These are phyloP conservation scores for Vigna mungo DNA, from an alignment of 306 rosid genomes.

Conservation along the genomic window DNA sequence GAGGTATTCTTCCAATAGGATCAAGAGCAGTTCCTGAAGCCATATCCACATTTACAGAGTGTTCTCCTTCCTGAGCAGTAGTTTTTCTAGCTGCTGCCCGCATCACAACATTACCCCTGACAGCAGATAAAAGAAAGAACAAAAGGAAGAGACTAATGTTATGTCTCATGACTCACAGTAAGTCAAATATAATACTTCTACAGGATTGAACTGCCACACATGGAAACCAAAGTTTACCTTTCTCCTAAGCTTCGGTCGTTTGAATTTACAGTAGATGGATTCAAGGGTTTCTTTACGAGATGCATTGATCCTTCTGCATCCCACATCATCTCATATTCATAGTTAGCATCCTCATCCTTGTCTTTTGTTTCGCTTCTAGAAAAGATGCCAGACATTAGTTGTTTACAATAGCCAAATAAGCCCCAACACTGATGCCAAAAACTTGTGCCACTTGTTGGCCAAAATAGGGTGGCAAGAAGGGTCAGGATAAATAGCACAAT, in stretches of 20 bases:
- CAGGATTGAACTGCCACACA: conserved; percentile 30
- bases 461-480: conserved; percentile 67
- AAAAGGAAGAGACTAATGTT: conserved; percentile 12
- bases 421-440: conserved; percentile 56
- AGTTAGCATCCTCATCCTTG: conserved; percentile 74
- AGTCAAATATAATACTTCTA: conserved; percentile 17
- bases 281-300: conserved; percentile 73
- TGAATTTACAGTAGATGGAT: conserved; percentile 46
- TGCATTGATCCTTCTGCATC: conserved; percentile 88
- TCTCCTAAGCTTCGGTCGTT: conserved; percentile 59
- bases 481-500: conserved; percentile 61
- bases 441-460: conserved; percentile 71
- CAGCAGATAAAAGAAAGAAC: conserved; percentile 6
- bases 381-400: conserved; percentile 49
- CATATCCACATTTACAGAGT: conserved; percentile 57
- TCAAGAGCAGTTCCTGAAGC: conserved; percentile 53
- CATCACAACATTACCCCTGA: conserved; percentile 80
- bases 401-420: conserved; percentile 47
- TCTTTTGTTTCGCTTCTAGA: conserved; percentile 62
- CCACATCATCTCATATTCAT: conserved; percentile 87
- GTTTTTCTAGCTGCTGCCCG: conserved; percentile 70
- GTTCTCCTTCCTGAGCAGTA: conserved; percentile 55
- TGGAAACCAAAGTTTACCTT: conserved; percentile 58
- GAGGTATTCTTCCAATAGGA: conserved; percentile 51
- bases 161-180: conserved; percentile 12